Conservation (phyloP, 2,329 filamentous ascomycete genomes). For the Aspergillus arachidicola region DNA sequence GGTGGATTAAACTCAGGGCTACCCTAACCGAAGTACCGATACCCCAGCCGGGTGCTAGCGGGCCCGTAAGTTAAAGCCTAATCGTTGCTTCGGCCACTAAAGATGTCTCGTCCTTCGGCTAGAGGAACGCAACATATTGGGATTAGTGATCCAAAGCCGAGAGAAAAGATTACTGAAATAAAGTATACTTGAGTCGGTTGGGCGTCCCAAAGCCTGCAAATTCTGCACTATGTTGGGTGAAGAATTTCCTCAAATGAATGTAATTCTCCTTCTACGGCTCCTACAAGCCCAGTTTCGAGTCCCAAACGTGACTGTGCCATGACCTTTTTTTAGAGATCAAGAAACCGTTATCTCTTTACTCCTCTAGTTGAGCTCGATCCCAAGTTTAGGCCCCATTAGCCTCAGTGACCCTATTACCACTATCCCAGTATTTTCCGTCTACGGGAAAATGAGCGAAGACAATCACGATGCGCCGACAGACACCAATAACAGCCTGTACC, state of each 20-base stretch:
- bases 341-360: no score
- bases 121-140: neutral
- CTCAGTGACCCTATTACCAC: neutral
- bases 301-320: no score
- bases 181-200: neutral
- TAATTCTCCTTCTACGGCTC: neutral
- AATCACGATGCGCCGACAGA: neutral
- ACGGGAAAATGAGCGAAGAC: neutral
- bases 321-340: no score
- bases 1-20: no score
- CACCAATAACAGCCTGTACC: neutral
- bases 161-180: neutral
- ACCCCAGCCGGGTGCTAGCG: no score
- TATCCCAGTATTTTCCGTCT: neutral
- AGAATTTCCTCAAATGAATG: neutral
- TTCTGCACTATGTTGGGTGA: neutral
- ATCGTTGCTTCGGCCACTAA: neutral
- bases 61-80: neutral
- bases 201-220: neutral
- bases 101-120: neutral
- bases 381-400: neutral
- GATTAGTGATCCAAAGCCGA: neutral
- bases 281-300: neutral
- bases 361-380: neutral
- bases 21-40: no score